Evolutionary conservation across 257 asterid genomes (phyloP), one percentile per base, ranked within the genome.

Genomic region (Nicotiana noctiflora): DNA sequence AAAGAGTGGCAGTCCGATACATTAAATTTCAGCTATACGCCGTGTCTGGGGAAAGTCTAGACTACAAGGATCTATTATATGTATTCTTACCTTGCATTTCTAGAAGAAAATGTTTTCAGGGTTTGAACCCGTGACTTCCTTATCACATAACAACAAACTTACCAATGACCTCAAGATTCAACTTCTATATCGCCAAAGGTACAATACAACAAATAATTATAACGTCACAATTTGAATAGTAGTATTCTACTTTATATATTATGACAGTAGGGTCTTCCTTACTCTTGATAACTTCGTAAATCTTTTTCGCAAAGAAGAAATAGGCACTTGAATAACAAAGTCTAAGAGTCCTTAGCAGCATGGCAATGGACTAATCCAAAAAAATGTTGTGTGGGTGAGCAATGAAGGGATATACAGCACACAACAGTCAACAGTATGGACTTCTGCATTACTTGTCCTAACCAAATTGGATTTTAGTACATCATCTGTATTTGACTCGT

Each of bases 401-500:
- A 72, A 37, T 13, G 37, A 23, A 49, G 60, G 13, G 29, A 72
- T 6, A 72, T 44, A 72, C 46, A 8, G 46, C 46, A 40, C 46
- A 59, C 61, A 23, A 10, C 8, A 49, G 61, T 72, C 78, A 72
- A 72, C 23, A 72, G 44, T 72, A 6, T 49, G 78, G 78, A 52
- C 78, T 29, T 5, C 7, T 13, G 46, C 46, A 51, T 51, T 51
- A 29, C 23, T 27, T 64, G 72, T 29, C 19, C 72, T 19, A 0
- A 12, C 77, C 57, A 46, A 72, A 72, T 49, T 72, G 61, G 61
- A 72, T 1, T 72, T 44, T 49, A 23, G 40, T 23, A 49, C 40
- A 72, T 49, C 78, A 72, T 72, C 0, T 72, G 78, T 23, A 60
- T 72, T 72, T 72, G 78, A 72, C 78, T 72, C n/a, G 3, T 3